Base-by-base conservation (phyloP, 1,139 yeast genomes). In the Yamadazyma buinensis region DNA sequence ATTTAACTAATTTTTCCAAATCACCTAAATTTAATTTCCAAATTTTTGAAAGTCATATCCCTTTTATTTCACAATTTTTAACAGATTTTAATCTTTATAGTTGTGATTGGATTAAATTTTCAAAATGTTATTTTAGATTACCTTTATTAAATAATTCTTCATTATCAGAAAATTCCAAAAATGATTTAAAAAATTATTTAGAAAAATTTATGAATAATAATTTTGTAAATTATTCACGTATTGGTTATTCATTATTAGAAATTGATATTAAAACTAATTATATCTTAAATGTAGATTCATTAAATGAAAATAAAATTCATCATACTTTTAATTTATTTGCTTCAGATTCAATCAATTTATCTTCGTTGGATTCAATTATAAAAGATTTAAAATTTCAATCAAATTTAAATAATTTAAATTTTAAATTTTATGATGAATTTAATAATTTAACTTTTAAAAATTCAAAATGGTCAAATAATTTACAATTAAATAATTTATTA, bases 11-110 rank as follows among this genome's bases (percentile, higher is more conserved):
- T 2, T 43, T 45, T 26, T 29, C 42, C 13, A 39, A 28, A 2
- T 28, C 30, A 23, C 30, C 30, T 27, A 28, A 28, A 15, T 41
- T 41, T 32, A 36, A 27, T 14, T 36, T 35, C 25, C 46, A 44
- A 18, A 46, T 66, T 1, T 85, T 67, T 51, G 98, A 92, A 49
- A 70, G 90, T 0, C 97, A 92, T 52, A 68, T 92, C 10, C 94
- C 96, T 0, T 81, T 67, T 48, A 54, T 75, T 1, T 57, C 87
- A 14, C 97, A 92, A 51, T 87, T 92, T 51, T 57, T 86, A 26
- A 68, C 86, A 0, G 98, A 94, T 51, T 87, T 72, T 57, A 90
- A 90, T 50, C 59, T 90, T 25, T 86, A 73, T 54, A 95, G 96
- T 1, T 86, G 97, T 55, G 81, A 83, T 5, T 84, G 94, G 88